A percentile compares a stretch with the other conserved stretches of the same genome.
These are phyloP conservation scores for Kodamaea kaohsiungensis DNA, from an alignment of 805 yeast genomes.

Conservation along the genomic window DNA sequence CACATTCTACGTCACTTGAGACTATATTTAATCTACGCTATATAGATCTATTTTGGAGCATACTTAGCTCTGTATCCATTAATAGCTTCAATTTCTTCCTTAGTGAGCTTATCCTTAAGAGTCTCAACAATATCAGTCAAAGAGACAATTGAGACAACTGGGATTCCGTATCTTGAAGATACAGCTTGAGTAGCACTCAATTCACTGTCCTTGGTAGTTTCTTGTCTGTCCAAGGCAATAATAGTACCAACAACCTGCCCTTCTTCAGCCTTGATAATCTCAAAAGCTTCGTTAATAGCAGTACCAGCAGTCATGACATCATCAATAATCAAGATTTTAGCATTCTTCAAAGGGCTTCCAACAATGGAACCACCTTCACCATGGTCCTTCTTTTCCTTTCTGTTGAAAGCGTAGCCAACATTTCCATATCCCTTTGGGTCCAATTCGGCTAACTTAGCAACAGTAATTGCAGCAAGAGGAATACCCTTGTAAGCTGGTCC, in stretches of 20 bases:
- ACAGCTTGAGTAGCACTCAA: slow-evolving; percentile 83
- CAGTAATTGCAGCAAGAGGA: slow-evolving; percentile 90
- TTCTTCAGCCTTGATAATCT: slow-evolving; percentile 64
- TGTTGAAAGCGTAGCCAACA: slow-evolving; percentile 88
- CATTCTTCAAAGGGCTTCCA: slow-evolving; percentile 72
- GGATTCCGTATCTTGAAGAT: slow-evolving; percentile 68
- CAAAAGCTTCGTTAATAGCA: slow-evolving; percentile 92
- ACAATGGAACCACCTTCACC: slow-evolving; percentile 98
- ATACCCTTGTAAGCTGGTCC: slow-evolving; percentile 99
- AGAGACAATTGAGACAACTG: slow-evolving; percentile 79
- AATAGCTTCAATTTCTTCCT: slow-evolving; percentile 58
- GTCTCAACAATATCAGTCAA: slow-evolving; percentile 72
- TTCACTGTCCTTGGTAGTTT: slow-evolving; percentile 67
- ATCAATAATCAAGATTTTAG: slow-evolving; percentile 82
- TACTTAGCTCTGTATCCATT: slow-evolving; percentile 57
- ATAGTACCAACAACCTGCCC: slow-evolving; percentile 83
- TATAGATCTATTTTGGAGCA: slow-evolving; percentile 36
- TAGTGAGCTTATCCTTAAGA: slow-evolving; percentile 55
- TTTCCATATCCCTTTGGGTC: slow-evolving; percentile 75
- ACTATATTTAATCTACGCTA: background rate
- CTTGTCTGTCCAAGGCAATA: slow-evolving; percentile 95
- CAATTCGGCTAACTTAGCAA: slow-evolving; percentile 87
- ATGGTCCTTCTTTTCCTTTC: slow-evolving; percentile 96
- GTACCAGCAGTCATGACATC: slow-evolving; percentile 99
- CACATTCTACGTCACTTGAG: background rate